Evolutionary conservation across 768 basidiomycete species (phyloP), one percentile per base, ranked within the genome.

Genomic region (Cystofilobasidium ferigula): DNA sequence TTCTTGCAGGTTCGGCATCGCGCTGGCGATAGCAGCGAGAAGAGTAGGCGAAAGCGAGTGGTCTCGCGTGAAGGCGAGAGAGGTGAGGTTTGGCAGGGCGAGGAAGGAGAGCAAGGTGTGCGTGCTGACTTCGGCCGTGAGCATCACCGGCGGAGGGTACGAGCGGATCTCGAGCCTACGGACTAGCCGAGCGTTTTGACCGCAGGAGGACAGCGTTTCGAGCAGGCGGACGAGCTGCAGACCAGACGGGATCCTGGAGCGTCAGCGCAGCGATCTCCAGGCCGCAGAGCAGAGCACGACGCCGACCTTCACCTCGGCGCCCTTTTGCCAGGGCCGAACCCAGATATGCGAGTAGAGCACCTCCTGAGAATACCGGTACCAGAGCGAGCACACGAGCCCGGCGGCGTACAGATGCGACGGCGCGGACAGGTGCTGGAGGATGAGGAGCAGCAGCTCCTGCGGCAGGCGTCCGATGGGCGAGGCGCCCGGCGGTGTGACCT

Each of bases 261-360:
- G n/a, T n/a, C n/a, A n/a, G n/a, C n/a, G n/a, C n/a, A n/a, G n/a
- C n/a, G n/a, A n/a, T n/a, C n/a, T n/a, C n/a, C n/a, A n/a, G n/a
- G n/a, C n/a, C n/a, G n/a, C n/a, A n/a, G n/a, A n/a, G 16, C 13
- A 42, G 40, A 18, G 13, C 3, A 26, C 28, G 42, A 22, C 1
- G 13, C 8, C 64, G 42, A 66, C 64, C 59, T 61, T 66, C n/a
- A n/a, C 26, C 10, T 66, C 59, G 22, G 64, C 48, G 16, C 42
- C 59, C 30, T 57, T 60, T 10, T 61, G 47, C 65, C 65, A 67
- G 1, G 65, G 65, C 32, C 59, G 48, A 8, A 67, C 58, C 65
- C 60, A 67, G 30, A 51, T 26, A 18, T 61, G 60, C 3, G 2
- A 3, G n/a, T 67, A 67, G 3, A 67, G 54, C 10, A 56, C 13